Conservation (phyloP, 2,329 filamentous ascomycete species). For the Cercospora citrullina region DNA sequence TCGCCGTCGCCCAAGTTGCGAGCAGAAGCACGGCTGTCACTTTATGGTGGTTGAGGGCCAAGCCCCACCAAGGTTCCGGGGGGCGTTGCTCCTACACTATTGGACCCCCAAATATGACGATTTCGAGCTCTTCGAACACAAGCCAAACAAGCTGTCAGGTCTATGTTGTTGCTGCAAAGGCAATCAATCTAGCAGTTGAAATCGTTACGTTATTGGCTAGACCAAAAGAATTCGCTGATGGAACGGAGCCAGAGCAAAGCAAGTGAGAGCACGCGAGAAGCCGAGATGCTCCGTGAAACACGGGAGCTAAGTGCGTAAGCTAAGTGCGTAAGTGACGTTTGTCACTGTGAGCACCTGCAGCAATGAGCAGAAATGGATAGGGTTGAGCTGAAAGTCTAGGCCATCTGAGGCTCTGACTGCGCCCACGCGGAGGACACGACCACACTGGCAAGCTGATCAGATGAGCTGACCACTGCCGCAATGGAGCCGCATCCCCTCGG, state of each 20-base stretch:
- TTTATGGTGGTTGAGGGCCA: not conserved
- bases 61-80: not conserved
- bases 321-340: not conserved
- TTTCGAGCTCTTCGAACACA: not conserved
- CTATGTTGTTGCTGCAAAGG: not conserved
- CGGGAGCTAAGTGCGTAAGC: not conserved
- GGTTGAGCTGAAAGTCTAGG: not conserved
- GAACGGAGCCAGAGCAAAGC: not conserved
- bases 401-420: not conserved
- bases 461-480: not conserved
- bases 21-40: not conserved
- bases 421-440: not conserved
- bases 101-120: not conserved
- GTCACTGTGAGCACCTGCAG: not conserved
- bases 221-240: not conserved
- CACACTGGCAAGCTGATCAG: not conserved
- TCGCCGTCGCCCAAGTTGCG: not conserved
- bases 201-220: not conserved
- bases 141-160: not conserved
- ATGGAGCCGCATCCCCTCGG: not conserved
- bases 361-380: not conserved
- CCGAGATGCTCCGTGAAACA: not conserved
- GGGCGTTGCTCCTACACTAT: not conserved
- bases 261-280: not conserved
- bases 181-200: not conserved